These are phyloP conservation scores for Rhodotorula sp. DNA, from an alignment of 1,284 basidiomycete species.

Conservation along the genomic window DNA sequence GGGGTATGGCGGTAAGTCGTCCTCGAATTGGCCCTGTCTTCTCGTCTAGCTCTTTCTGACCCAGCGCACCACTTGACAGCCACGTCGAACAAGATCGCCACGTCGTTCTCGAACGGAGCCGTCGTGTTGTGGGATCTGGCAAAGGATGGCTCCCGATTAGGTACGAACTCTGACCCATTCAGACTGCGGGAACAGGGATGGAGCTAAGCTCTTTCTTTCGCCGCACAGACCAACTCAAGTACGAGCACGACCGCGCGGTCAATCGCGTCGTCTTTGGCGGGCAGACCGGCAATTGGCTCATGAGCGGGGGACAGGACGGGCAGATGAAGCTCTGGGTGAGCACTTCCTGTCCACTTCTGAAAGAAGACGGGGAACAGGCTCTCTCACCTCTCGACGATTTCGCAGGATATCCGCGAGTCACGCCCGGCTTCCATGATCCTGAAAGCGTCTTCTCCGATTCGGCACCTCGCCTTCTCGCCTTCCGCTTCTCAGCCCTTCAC, in stretches of 20 bases:
- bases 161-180: background rate
- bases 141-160: conserved; percentile 23
- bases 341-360: too few relatives aligned
- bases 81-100: conserved; percentile 35
- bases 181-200: background rate
- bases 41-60: background rate
- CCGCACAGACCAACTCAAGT: conserved; percentile 31
- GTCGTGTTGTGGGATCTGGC: conserved; percentile 40
- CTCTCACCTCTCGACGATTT: background rate
- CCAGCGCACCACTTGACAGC: background rate
- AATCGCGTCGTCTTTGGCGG: conserved; percentile 41
- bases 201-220: background rate
- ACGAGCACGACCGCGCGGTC: conserved; percentile 40
- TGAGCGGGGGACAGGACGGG: conserved; percentile 41
- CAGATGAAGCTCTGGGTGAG: conserved; percentile 41
- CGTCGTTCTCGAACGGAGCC: conserved; percentile 37
- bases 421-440: conserved; percentile 27
- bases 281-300: conserved; percentile 34
- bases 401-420: conserved; percentile 36
- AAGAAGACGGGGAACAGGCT: background rate
- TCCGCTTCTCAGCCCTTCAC: conserved; percentile 39
- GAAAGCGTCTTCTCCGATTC: conserved; percentile 40
- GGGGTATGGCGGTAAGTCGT: conserved; percentile 33
- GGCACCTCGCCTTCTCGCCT: conserved; percentile 39
- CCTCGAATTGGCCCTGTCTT: too few relatives aligned